Percentiles rank a stretch among this genome's conserved stretches.
These are phyloP conservation scores for Auricularia sp. DNA, from an alignment of 768 basidiomycete species.

Conservation along the genomic window DNA sequence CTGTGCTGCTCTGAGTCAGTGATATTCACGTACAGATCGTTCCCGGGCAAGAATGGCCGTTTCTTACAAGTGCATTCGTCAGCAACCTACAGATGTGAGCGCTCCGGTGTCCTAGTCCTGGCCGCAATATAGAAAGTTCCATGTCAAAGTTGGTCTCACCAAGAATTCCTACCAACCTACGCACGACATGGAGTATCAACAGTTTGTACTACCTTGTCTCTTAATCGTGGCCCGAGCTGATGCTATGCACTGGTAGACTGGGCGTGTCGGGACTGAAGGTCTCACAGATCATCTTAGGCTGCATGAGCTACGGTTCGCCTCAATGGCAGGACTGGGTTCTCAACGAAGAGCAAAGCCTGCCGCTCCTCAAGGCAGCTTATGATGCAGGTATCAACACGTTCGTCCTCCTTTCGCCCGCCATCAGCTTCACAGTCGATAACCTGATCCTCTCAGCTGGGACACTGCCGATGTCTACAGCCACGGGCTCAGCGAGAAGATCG, in stretches of 20 bases:
- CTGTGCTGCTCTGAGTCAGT: too few relatives aligned
- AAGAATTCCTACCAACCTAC: too few relatives aligned
- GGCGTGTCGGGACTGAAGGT: conserved; percentile 56
- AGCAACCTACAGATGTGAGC: too few relatives aligned
- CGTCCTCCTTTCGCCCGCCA: neutral
- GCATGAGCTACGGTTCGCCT: conserved; percentile 45
- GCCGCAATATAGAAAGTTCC: too few relatives aligned
- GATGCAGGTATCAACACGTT: conserved; percentile 8
- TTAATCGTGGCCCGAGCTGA: too few relatives aligned
- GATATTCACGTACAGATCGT: too few relatives aligned
- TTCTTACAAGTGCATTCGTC: too few relatives aligned
- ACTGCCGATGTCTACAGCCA: neutral
- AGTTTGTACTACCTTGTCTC: too few relatives aligned
- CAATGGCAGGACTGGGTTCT: conserved; percentile 48
- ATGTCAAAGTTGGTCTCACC: too few relatives aligned
- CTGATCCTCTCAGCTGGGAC: neutral
- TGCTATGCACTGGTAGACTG: conserved; percentile 14
- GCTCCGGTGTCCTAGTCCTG: too few relatives aligned
- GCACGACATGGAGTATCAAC: too few relatives aligned
- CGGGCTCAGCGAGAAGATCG: conserved; percentile 36
- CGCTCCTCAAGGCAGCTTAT: conserved; percentile 42
- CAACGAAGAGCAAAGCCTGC: conserved; percentile 33
- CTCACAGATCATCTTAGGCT: conserved; percentile 55
- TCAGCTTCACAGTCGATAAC: neutral
- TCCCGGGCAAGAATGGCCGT: too few relatives aligned